phyloP scores from a whole-genome alignment of 768 basidiomycete genomes.

The Phylloporus sp. region DNA sequence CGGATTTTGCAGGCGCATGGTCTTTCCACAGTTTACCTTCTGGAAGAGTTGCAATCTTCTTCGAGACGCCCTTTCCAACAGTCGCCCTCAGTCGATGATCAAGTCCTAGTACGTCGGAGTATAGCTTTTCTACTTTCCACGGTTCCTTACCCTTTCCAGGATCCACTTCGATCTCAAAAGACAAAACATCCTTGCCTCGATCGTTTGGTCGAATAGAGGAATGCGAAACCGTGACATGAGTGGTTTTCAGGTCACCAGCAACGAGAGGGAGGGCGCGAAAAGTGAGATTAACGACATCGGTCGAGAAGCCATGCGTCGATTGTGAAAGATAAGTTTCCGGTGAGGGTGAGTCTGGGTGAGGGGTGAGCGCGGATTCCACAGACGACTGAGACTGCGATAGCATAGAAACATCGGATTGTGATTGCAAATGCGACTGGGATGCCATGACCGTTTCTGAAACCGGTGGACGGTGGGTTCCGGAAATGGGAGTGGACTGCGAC shows the following conservation, averaged over 20 bases:
- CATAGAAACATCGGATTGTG: slow-evolving; percentile 18
- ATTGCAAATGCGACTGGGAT: slow-evolving; percentile 24
- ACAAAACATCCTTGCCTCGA: slow-evolving; percentile 86
- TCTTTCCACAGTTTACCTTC: slow-evolving; percentile 96
- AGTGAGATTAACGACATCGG: slow-evolving; percentile 33
- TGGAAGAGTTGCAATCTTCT: slow-evolving; percentile 78
- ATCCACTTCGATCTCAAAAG: slow-evolving; percentile 76
- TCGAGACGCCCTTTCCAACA: slow-evolving; percentile 61
- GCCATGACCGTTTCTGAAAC: slow-evolving; percentile 12
- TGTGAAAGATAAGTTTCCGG: slow-evolving; percentile 30
- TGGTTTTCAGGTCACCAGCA: slow-evolving; percentile 67
- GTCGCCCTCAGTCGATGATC: slow-evolving; percentile 68
- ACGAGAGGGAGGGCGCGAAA: slow-evolving; percentile 75
- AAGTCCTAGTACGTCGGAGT: slow-evolving; percentile 85
- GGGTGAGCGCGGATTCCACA: slow-evolving; percentile 13
- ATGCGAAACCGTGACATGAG: slow-evolving; percentile 66
- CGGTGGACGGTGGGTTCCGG: slow-evolving; percentile 18
- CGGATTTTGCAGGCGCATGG: slow-evolving; percentile 93
- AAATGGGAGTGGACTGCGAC: slow-evolving; percentile 8
- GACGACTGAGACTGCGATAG: slow-evolving; percentile 24
- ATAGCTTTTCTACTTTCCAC: slow-evolving; percentile 90
- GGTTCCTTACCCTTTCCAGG: slow-evolving; percentile 67
- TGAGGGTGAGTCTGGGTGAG: slow-evolving; percentile 28
- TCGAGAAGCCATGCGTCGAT: slow-evolving; percentile 15
- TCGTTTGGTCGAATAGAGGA: slow-evolving; percentile 88